phyloP scores from a whole-genome alignment of 257 asterid genomes.

The Lantana camara region DNA sequence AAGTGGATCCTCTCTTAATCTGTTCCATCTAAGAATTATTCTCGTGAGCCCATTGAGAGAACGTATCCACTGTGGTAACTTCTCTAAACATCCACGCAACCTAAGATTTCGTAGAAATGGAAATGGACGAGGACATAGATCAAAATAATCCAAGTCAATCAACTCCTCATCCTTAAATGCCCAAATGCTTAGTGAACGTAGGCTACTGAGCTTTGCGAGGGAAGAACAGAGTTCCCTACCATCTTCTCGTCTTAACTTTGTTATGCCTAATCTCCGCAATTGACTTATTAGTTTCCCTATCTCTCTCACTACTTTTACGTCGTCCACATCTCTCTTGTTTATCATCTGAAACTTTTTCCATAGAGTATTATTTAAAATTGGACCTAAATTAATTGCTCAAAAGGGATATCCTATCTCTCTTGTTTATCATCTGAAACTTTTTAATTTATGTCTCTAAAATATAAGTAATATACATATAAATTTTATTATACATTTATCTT shows the following conservation, averaged over 20 bases:
- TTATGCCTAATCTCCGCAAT: constrained; percentile 13
- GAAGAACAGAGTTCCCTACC: background rate
- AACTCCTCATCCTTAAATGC: background rate
- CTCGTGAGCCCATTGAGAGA: background rate
- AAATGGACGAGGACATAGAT: background rate
- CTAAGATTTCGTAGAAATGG: background rate
- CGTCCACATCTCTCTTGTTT: constrained; percentile 1
- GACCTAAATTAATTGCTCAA: too few species aligned
- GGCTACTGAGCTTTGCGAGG: background rate
- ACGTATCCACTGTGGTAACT: background rate
- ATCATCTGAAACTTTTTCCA: too few species aligned
- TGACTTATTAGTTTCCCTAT: constrained; percentile 25
- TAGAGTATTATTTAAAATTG: too few species aligned
- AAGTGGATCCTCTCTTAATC: background rate
- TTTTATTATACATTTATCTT: too few species aligned
- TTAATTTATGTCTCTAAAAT: too few species aligned
- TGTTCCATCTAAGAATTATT: background rate
- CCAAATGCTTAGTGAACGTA: background rate
- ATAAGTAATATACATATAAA: too few species aligned
- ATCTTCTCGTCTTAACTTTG: constrained; percentile 9
- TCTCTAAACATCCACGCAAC: background rate
- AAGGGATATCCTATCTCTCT: too few species aligned
- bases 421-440: too few species aligned
- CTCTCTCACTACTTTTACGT: constrained; percentile 1
- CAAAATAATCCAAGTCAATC: background rate